A percentile compares a stretch with the other conserved stretches of the same genome.
These are phyloP conservation scores for Anastatica hierochuntica DNA, from an alignment of 345 rosid species.

Conservation along the genomic window DNA sequence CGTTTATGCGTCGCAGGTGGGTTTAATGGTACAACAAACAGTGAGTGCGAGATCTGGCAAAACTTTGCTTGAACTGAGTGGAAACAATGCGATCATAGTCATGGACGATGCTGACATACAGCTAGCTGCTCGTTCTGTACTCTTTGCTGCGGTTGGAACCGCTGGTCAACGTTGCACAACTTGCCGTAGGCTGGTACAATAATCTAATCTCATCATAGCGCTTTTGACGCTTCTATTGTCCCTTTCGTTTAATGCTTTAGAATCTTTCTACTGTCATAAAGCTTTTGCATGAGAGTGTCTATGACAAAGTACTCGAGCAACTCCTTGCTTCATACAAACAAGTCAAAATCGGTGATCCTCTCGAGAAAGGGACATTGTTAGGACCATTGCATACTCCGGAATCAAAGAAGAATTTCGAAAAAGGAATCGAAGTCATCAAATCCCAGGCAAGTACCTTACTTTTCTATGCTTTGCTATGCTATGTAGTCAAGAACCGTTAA, in stretches of 20 bases:
- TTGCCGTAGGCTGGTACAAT: slow-evolving; percentile 90
- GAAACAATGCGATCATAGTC: slow-evolving; percentile 89
- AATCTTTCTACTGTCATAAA: slow-evolving; percentile 27
- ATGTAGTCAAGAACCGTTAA: background rate
- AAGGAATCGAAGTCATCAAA: slow-evolving; percentile 76
- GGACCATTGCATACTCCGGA: slow-evolving; percentile 80
- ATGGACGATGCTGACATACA: slow-evolving; percentile 89
- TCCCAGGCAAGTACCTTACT: slow-evolving; percentile 49
- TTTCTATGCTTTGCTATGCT: background rate
- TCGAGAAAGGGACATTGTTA: slow-evolving; percentile 71
- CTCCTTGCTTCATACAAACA: slow-evolving; percentile 66
- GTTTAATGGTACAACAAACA: slow-evolving; percentile 63
- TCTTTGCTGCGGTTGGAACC: slow-evolving; percentile 96
- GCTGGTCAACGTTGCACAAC: slow-evolving; percentile 99
- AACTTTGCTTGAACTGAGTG: slow-evolving; percentile 88
- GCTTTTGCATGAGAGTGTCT: slow-evolving; percentile 83
- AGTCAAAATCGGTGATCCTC: slow-evolving; percentile 87
- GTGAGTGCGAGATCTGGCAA: slow-evolving; percentile 82
- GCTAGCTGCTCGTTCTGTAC: slow-evolving; percentile 77
- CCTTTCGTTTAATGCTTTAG: slow-evolving; percentile 1
- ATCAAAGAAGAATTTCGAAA: slow-evolving; percentile 65
- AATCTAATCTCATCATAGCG: slow-evolving; percentile 1
- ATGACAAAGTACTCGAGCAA: slow-evolving; percentile 60
- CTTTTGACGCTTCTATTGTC: background rate
- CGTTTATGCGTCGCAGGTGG: slow-evolving; percentile 47